These are phyloP conservation scores for Saccharum hybrid DNA, from an alignment of 202 grass and related monocot genomes.

Conservation along the genomic window DNA sequence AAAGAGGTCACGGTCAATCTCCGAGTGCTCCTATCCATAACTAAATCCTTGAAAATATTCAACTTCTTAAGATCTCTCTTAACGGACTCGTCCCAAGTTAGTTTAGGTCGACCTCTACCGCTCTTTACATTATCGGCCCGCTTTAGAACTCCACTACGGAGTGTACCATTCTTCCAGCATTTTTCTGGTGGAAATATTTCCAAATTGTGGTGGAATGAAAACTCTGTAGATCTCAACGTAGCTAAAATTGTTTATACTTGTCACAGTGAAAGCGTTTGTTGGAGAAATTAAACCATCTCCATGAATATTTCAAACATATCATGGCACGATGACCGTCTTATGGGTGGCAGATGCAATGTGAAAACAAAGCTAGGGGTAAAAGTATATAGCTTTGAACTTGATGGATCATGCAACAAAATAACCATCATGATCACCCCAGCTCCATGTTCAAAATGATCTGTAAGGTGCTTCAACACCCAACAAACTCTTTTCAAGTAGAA, in stretches of 20 bases:
- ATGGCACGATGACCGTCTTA: rapidly evolving
- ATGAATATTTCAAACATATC: background rate
- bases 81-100: too few relatives aligned
- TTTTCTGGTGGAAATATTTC: background rate
- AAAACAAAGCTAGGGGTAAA: background rate
- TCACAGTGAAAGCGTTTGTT: background rate
- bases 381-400: background rate
- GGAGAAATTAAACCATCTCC: background rate
- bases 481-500: conserved; percentile 13
- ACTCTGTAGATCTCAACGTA: too few relatives aligned
- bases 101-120: too few relatives aligned
- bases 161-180: background rate
- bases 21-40: too few relatives aligned
- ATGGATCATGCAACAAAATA: background rate
- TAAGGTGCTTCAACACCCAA: background rate
- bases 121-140: too few relatives aligned
- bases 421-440: background rate
- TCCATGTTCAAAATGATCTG: background rate
- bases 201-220: background rate
- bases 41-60: too few relatives aligned
- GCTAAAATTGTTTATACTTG: background rate
- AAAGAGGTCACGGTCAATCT: too few relatives aligned
- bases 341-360: background rate
- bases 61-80: too few relatives aligned
- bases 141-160: too few relatives aligned